phyloP scores from a whole-genome alignment of 495 filamentous ascomycete genomes.

The Neohortaea acidophila region DNA sequence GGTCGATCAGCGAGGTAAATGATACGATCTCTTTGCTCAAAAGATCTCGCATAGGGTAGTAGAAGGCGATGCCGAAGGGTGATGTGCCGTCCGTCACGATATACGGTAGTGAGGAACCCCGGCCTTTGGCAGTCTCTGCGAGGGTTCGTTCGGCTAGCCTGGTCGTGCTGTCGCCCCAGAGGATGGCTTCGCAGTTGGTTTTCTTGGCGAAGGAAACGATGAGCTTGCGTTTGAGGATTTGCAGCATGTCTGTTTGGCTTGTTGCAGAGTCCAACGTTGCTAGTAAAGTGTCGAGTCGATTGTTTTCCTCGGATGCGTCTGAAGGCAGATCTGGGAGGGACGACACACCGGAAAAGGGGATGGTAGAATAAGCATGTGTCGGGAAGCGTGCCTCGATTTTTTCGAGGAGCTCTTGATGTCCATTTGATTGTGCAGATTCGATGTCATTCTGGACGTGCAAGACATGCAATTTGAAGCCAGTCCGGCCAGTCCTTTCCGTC shows the following conservation, averaged over 20 bases:
- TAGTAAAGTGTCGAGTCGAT: slow-evolving; percentile 39
- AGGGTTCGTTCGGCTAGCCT: slow-evolving; percentile 75
- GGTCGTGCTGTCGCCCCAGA: slow-evolving; percentile 80
- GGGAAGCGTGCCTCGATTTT: slow-evolving; percentile 39
- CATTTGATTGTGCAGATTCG: neutral
- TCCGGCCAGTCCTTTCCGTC: slow-evolving; percentile 36
- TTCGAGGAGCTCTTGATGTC: slow-evolving; percentile 2
- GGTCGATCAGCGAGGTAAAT: slow-evolving; percentile 38
- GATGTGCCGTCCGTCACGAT: slow-evolving; percentile 58
- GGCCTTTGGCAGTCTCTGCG: slow-evolving; percentile 75
- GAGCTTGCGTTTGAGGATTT: slow-evolving; percentile 52
- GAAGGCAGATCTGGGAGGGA: slow-evolving; percentile 3
- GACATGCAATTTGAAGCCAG: slow-evolving; percentile 50
- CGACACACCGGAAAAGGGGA: slow-evolving; percentile 46
- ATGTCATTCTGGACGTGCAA: slow-evolving; percentile 36
- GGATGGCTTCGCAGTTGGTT: slow-evolving; percentile 46
- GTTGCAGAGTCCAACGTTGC: slow-evolving; percentile 49
- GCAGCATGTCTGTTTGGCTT: slow-evolving; percentile 57
- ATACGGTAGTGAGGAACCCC: slow-evolving; percentile 70
- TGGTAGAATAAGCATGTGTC: slow-evolving; percentile 36
- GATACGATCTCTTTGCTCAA: slow-evolving; percentile 60
- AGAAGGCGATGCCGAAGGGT: slow-evolving; percentile 42
- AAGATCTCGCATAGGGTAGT: slow-evolving; percentile 67
- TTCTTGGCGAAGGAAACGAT: slow-evolving; percentile 47
- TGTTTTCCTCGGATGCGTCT: neutral